Percentiles rank a stretch among this genome's conserved stretches.
phyloP scores from a whole-genome alignment of 495 filamentous ascomycete genomes.

The Trichoderma orchidacearum region DNA sequence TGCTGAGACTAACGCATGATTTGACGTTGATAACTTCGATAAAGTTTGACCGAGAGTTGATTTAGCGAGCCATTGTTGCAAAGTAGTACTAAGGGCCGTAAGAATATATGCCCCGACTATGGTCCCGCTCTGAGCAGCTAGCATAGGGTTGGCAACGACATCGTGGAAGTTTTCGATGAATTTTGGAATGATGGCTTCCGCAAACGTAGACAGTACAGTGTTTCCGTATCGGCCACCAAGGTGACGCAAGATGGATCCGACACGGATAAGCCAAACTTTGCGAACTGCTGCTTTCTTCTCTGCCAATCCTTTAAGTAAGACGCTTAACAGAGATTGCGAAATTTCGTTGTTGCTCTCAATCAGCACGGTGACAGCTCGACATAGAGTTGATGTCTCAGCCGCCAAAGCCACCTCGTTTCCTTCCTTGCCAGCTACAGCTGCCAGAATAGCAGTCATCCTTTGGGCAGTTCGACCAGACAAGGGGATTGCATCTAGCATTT shows the following conservation, averaged over 20 bases:
- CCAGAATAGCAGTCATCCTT: slow-evolving; percentile 52
- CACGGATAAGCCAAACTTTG: slow-evolving; percentile 64
- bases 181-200: slow-evolving; percentile 45
- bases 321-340: slow-evolving; percentile 49
- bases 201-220: slow-evolving; percentile 21
- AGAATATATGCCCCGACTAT: slow-evolving; percentile 61
- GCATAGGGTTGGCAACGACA: slow-evolving; percentile 56
- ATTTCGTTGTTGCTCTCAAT: slow-evolving; percentile 43
- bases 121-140: slow-evolving; percentile 63
- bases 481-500: slow-evolving; percentile 56
- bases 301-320: slow-evolving; percentile 63
- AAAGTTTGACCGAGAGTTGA: slow-evolving; percentile 22
- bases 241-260: slow-evolving; percentile 46
- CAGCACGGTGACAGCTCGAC: slow-evolving; percentile 43
- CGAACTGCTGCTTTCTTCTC: slow-evolving; percentile 73
- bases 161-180: slow-evolving; percentile 67
- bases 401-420: slow-evolving; percentile 69
- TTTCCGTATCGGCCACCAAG: slow-evolving; percentile 18
- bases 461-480: slow-evolving; percentile 40
- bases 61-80: slow-evolving; percentile 27
- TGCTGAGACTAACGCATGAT: slow-evolving; percentile 46
- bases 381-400: slow-evolving; percentile 58
- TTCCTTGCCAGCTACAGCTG: slow-evolving; percentile 57
- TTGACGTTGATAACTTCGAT: slow-evolving; percentile 43
- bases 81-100: slow-evolving; percentile 40